Percentiles rank a stretch among this genome's conserved stretches.
phyloP scores from a whole-genome alignment of 2,329 filamentous ascomycete species.

The Botryosphaeria agaves region DNA sequence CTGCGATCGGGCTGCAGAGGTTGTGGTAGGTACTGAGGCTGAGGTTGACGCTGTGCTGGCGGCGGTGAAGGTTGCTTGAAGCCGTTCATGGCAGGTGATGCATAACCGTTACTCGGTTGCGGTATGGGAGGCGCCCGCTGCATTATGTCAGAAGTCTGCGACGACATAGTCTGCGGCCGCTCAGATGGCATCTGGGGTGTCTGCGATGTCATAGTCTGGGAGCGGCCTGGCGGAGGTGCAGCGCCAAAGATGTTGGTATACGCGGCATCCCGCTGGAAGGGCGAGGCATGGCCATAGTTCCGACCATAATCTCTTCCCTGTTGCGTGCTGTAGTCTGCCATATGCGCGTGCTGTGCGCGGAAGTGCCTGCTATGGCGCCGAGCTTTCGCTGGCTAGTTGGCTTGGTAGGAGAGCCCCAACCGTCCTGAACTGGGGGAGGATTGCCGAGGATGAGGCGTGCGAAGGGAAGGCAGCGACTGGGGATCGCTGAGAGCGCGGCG shows the following conservation, averaged over 20 bases:
- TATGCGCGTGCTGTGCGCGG: conserved; percentile 12
- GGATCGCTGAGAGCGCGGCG: too few species aligned
- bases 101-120: conserved; percentile 25
- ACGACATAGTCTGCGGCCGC: conserved; percentile 54
- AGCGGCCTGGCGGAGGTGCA: conserved; percentile 70
- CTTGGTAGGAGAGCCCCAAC: too few species aligned
- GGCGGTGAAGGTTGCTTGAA: conserved; percentile 13
- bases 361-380: background rate
- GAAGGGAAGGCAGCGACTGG: too few species aligned
- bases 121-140: conserved; percentile 47
- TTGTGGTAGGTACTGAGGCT: conserved; percentile 41
- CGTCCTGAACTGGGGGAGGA: too few species aligned
- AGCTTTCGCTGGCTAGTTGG: background rate
- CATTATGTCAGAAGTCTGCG: conserved; percentile 33
- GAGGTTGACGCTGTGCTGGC: conserved; percentile 19
- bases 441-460: too few species aligned
- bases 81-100: conserved; percentile 19
- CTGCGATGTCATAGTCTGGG: conserved; percentile 86
- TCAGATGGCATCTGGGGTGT: conserved; percentile 43
- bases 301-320: conserved; percentile 41
- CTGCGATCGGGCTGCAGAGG: conserved; percentile 45
- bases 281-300: conserved; percentile 34
- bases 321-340: conserved; percentile 48
- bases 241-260: conserved; percentile 93
- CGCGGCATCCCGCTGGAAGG: conserved; percentile 71